Base-by-base conservation (phyloP, 331 rosid genomes). In the Dryas integrifolia region DNA sequence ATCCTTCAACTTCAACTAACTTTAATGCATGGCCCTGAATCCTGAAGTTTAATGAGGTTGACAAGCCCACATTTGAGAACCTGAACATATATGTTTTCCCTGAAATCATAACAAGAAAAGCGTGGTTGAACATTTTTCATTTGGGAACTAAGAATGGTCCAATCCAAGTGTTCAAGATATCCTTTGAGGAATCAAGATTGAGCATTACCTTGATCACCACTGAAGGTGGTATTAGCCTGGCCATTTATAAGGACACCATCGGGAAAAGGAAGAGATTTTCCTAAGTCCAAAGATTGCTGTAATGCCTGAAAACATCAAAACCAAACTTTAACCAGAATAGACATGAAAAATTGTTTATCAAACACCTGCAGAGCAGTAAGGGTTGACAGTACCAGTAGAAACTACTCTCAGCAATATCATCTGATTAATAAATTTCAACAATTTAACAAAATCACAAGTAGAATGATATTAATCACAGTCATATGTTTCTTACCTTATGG, bases 21-120 rank as follows among this genome's bases (percentile, higher is more conserved):
- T 92, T 95, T 78, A 95, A 16, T 52, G 30, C 58, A 75, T 95
- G 99, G 21, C 96, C 92, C 41, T 92, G 96, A 72, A 95, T 95
- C 70, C 99, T 83, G 78, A 92, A 92, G 87, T 89, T 92, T 6
- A 92, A 77, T 26, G 97, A 85, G 72, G 90, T 87, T 64, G 92
- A 84, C 81, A 92, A 73, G n/a, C 97, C 99, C 41, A 95, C 92
- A 77, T 95, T 95, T 72, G 99, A 95, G 82, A 95, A 81, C 79
- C 97, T 83, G 43, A 95, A 92, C 96, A 84, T 95, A 50, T 89
- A 95, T 49, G 97, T 92, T 81, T 95, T 92, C 35, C 97, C 98
- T 94, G 96, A 80, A 86, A 82, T 53, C 15, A 46, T 47, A 62
- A 35, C 43, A 75, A 62, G 44, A 9, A 80, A 47, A 51, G 10